Conservation (phyloP, 2,329 filamentous ascomycete species). For the Orbilia oligospora region DNA sequence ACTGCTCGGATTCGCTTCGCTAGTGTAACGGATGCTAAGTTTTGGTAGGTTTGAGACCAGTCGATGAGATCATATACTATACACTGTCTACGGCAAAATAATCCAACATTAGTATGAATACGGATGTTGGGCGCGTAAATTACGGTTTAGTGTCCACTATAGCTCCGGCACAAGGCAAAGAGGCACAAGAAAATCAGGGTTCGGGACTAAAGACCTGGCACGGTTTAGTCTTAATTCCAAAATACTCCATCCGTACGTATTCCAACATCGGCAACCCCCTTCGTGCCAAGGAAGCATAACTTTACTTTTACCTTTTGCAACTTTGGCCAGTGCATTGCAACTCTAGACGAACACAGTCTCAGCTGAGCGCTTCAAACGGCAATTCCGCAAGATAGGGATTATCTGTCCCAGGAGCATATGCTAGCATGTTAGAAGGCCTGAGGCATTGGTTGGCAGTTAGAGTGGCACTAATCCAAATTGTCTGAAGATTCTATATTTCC, state of each 20-base stretch:
- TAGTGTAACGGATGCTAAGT: conserved; percentile 54
- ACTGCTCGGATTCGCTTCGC: conserved; percentile 51
- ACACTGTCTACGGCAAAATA: conserved; percentile 42
- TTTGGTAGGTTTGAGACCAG: conserved; percentile 44
- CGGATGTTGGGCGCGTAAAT: conserved; percentile 52
- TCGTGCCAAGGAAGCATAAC: conserved; percentile 53
- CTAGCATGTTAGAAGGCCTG: conserved; percentile 19
- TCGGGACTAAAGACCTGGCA: conserved; percentile 8
- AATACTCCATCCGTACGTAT: conserved; percentile 28
- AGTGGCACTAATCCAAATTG: conserved; percentile 30
- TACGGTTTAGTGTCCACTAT: conserved; percentile 33
- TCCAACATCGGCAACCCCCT: conserved; percentile 48
- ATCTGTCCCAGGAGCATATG: conserved; percentile 19
- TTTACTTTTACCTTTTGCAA: conserved; percentile 51
- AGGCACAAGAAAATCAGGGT: conserved; percentile 12
- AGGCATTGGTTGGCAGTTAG: conserved; percentile 38
- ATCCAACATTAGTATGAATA: conserved; percentile 47
- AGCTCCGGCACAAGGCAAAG: conserved; percentile 31
- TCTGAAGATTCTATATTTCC: conserved; percentile 37
- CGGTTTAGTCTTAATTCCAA: conserved; percentile 7
- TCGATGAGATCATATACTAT: conserved; percentile 57
- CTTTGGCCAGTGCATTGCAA: conserved; percentile 54
- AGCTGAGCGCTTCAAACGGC: conserved; percentile 54
- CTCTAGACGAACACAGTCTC: conserved; percentile 58
- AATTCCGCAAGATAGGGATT: conserved; percentile 15